Base-by-base conservation (phyloP, 2,329 filamentous ascomycete genomes). In the Beauveria sp. region DNA sequence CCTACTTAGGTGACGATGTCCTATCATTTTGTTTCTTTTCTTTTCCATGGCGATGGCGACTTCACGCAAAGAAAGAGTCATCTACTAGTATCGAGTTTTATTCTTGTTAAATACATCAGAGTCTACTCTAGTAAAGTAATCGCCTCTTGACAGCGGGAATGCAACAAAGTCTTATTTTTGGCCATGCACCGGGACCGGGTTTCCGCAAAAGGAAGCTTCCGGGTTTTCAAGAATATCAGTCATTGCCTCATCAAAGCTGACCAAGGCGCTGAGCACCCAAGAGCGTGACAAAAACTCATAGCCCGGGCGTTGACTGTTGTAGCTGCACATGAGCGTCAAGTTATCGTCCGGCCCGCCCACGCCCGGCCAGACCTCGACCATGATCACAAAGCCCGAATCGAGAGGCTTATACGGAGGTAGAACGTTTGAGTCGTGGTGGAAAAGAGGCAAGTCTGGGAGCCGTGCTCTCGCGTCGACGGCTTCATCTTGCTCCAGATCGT, bases 231-330 rank as follows among this genome's bases (percentile, higher is more conserved):
- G 53, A 3, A 61, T 61, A 18, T 43, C 46, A 16, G 28, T 40
- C 20, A 62, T 55, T 4, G 51, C 60, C 60, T 62, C 60, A 16
- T 62, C 60, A 26, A 62, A 49, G 12, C 49, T 52, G 5, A 43
- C 54, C 42, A 62, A 22, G 7, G 52, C 43, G n/a, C 51, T 42
- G 20, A 48, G 43, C n/a, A 62, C 48, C 61, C 61, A 62, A 10
- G 58, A 56, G 10, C 45, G 53, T 10, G 61, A 60, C 48, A 62
- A 22, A 20, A 62, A 62, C 54, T 62, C 61, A 9, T 62, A 57
- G 16, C 59, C 59, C 20, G 59, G 60, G 2, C 58, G 49, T n/a
- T 38, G 34, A 5, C 28, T 61, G 49, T 46, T 61, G 38, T 61
- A 61, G 9, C 31, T 53, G 24, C 48, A 61, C 8, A 26, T 28